Conservation (phyloP, 1,284 basidiomycete species). For the Fomitopsis schrenkii region DNA sequence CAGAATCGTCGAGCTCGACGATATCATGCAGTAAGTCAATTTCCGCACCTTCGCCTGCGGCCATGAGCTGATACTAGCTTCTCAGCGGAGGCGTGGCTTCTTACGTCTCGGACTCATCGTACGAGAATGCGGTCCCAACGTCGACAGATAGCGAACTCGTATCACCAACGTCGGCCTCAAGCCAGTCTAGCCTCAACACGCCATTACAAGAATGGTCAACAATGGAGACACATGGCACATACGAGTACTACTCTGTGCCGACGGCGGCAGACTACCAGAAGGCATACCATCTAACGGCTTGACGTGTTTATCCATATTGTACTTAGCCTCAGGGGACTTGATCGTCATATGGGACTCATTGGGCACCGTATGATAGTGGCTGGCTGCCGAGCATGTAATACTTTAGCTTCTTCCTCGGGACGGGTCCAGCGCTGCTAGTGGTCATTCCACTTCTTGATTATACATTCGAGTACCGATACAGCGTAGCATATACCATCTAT, state of each 20-base stretch:
- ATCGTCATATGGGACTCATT: not conserved
- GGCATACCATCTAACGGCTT: constrained; percentile 24
- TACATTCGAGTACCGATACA: not conserved
- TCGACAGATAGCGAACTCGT: constrained; percentile 66
- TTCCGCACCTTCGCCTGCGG: not conserved
- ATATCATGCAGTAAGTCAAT: constrained; percentile 60
- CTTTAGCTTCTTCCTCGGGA: not conserved
- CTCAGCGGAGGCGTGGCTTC: constrained; percentile 42
- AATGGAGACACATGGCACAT: constrained; percentile 45
- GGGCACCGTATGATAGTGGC: not conserved
- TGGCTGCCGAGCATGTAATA: not conserved
- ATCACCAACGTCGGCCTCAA: constrained; percentile 64
- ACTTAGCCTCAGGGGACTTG: not conserved
- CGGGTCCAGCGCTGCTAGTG: not conserved
- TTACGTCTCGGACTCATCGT: constrained; percentile 33
- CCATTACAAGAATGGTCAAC: constrained; percentile 45
- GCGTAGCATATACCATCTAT: not conserved
- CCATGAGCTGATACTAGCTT: not conserved
- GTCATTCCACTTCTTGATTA: not conserved
- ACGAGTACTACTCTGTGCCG: constrained; percentile 63
- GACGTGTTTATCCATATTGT: constrained; percentile 7
- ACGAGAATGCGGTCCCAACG: constrained; percentile 38
- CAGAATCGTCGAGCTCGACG: constrained; percentile 58
- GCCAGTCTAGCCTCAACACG: constrained; percentile 36
- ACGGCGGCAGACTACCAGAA: constrained; percentile 27